Evolutionary conservation across 1,284 basidiomycete genomes (phyloP).

Genomic region (Leccinum pachyderme): DNA sequence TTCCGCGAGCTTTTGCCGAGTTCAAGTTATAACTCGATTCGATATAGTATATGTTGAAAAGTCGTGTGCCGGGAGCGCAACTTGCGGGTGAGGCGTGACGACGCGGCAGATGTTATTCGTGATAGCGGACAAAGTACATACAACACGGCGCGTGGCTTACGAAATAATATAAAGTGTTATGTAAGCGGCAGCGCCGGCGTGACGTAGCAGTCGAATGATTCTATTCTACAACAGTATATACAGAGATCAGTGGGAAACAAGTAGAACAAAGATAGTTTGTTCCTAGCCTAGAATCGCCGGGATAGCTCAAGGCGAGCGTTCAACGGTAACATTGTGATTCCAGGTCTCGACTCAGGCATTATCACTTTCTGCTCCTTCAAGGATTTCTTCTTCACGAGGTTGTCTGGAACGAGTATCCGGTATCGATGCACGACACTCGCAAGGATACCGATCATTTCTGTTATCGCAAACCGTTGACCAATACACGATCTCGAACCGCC

Average conservation of each 20-base stretch:
- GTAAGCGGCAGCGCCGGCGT: no score
- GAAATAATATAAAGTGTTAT: no score
- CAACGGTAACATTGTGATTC: constrained; percentile 31
- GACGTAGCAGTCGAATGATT: no score
- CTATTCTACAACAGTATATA: no score
- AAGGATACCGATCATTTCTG: constrained; percentile 28
- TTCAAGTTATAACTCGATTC: no score
- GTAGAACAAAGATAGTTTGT: background rate
- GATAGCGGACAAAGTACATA: no score
- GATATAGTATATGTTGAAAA: no score
- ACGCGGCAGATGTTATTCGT: no score
- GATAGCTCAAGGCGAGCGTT: constrained; percentile 23
- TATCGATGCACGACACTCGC: constrained; percentile 31
- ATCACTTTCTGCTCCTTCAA: constrained; percentile 27
- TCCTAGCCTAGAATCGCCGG: constrained; percentile 12
- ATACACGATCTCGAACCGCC: constrained; percentile 41
- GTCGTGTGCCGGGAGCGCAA: no score
- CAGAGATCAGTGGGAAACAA: background rate
- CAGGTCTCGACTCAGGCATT: constrained; percentile 33
- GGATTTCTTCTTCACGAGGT: constrained; percentile 26
- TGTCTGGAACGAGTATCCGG: constrained; percentile 33
- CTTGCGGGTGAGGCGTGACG: no score
- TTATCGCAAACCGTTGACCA: constrained; percentile 35
- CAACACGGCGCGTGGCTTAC: no score
- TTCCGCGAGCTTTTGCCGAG: no score